Percentiles rank a stretch among this genome's conserved stretches.
These are phyloP conservation scores for Phytophthora sojae DNA, from an alignment of 352 stramenopile species.

Conservation along the genomic window DNA sequence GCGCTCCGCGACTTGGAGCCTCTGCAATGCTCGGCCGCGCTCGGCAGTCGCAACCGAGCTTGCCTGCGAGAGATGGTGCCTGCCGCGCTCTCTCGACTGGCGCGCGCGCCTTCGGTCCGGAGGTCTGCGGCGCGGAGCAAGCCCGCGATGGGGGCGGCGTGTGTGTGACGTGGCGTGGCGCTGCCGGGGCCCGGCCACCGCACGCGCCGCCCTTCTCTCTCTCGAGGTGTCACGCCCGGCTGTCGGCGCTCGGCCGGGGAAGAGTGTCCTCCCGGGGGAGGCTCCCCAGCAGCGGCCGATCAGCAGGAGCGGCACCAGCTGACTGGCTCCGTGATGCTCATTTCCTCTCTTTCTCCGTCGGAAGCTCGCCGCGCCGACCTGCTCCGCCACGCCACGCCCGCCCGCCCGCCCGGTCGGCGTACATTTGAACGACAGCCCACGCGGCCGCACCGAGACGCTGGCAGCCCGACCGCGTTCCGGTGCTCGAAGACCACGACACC, in stretches of 20 bases:
- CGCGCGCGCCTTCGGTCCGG: slow-evolving; percentile 20
- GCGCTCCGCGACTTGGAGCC: not conserved
- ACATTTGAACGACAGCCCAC: not conserved
- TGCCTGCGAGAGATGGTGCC: slow-evolving; percentile 17
- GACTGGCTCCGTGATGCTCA: slow-evolving; percentile 46
- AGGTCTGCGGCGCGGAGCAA: slow-evolving; percentile 22
- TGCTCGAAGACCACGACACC: slow-evolving; percentile 15
- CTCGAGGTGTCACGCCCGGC: slow-evolving; percentile 31
- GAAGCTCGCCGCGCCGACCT: slow-evolving; percentile 26
- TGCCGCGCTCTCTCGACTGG: slow-evolving; percentile 24
- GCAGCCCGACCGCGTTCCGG: slow-evolving; percentile 15
- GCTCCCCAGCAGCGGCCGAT: slow-evolving; percentile 28
- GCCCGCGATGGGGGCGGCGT: slow-evolving; percentile 24
- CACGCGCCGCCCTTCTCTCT: slow-evolving; percentile 27
- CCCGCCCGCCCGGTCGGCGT: slow-evolving; percentile 5
- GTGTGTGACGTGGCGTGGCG: slow-evolving; percentile 35
- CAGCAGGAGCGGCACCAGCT: slow-evolving; percentile 44
- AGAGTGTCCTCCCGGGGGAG: slow-evolving; percentile 49
- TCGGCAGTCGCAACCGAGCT: slow-evolving; percentile 16
- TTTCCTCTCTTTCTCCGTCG: slow-evolving; percentile 45
- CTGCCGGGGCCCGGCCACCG: slow-evolving; percentile 9
- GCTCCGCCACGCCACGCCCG: not conserved
- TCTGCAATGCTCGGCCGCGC: slow-evolving; percentile 8
- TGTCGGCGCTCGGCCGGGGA: slow-evolving; percentile 23
- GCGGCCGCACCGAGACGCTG: not conserved